Base-by-base conservation (phyloP, 805 yeast genomes). In the Pichia gijzeniarum region DNA sequence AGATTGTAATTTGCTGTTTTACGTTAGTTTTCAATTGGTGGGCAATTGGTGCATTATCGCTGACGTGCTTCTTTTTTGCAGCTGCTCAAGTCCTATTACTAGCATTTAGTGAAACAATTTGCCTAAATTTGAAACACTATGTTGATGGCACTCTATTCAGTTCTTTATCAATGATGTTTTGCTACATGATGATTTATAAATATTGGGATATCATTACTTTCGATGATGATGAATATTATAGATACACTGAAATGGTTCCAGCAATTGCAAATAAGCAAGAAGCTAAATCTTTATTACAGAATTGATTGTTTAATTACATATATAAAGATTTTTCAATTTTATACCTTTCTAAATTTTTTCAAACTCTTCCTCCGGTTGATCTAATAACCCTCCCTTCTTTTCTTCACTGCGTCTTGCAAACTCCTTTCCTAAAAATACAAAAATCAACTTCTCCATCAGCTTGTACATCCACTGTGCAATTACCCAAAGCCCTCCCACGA, bases 191-290 rank as follows among this genome's bases (percentile, higher is more conserved):
- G 98, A 72, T 91, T 42, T 91, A 89, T 71, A 90, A 93, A 66
- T 87, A 80, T 55, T 91, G 98, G 96, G 97, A 90, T 59, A 88
- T 90, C 76, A 82, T 91, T 43, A 93, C 98, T 12, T 80, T 82
- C 47, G 98, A 91, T 58, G 98, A 93, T 62, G 79, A 91, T 55
- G 99, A 91, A 66, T 93, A 91, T 64, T 79, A 59, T 28, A 47
- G 64, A 39, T 53, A 50, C 41, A 59, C 64, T 10, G 59, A 58
- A 43, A 44, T 54, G 17, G 62, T 58, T 18, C 54, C 55, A 0
- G 57, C 57, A 19, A 25, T 53, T 27, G 46, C 49, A 12, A 49
- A 49, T 33, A 49, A 50, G 31, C 14, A 44, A 20, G 57, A 50
- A 35, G 54, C 54, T 2, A 39, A 40, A 18, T 35, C 41, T 14